These are phyloP conservation scores for Xylariaceae sp. DNA, from an alignment of 2,329 filamentous ascomycete genomes.

Conservation along the genomic window DNA sequence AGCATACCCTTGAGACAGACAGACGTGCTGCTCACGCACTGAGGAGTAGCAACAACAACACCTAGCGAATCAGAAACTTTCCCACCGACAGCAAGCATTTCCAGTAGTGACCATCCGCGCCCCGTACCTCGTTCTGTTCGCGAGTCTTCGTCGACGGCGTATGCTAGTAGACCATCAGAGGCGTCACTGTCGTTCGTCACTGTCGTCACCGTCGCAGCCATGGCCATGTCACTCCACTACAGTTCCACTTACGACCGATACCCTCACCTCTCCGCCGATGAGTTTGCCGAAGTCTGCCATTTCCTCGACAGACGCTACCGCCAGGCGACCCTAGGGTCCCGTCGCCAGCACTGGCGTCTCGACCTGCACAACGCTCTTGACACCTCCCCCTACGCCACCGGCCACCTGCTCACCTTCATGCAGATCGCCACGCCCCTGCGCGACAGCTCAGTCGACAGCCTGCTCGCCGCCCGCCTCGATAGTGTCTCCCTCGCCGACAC, in stretches of 20 bases:
- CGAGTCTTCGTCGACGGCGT: too few species aligned
- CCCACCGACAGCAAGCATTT: too few species aligned
- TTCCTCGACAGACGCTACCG: slow-evolving; percentile 57
- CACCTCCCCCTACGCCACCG: slow-evolving; percentile 38
- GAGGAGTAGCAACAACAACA: too few species aligned
- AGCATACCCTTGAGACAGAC: too few species aligned
- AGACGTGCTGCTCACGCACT: too few species aligned
- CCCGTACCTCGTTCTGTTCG: too few species aligned
- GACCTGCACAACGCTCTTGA: slow-evolving; percentile 49
- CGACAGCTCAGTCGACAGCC: slow-evolving; percentile 38
- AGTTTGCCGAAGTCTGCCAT: slow-evolving; percentile 64
- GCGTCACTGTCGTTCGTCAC: too few species aligned
- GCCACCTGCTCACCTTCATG: slow-evolving; percentile 45
- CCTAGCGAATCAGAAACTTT: too few species aligned
- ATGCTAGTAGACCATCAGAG: too few species aligned
- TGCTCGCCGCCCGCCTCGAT: slow-evolving; percentile 44
- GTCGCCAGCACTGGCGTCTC: slow-evolving; percentile 53
- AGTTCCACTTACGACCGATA: slow-evolving; percentile 48
- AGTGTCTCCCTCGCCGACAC: slow-evolving; percentile 40
- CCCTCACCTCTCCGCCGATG: slow-evolving; percentile 56
- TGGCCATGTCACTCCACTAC: slow-evolving; percentile 9
- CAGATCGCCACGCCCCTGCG: slow-evolving; percentile 55
- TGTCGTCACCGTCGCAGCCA: background rate
- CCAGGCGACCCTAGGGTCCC: slow-evolving; percentile 52
- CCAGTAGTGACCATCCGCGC: too few species aligned